A percentile compares a stretch with the other conserved stretches of the same genome.
These are phyloP conservation scores for Russula abietina DNA, from an alignment of 768 basidiomycete genomes.

Conservation along the genomic window DNA sequence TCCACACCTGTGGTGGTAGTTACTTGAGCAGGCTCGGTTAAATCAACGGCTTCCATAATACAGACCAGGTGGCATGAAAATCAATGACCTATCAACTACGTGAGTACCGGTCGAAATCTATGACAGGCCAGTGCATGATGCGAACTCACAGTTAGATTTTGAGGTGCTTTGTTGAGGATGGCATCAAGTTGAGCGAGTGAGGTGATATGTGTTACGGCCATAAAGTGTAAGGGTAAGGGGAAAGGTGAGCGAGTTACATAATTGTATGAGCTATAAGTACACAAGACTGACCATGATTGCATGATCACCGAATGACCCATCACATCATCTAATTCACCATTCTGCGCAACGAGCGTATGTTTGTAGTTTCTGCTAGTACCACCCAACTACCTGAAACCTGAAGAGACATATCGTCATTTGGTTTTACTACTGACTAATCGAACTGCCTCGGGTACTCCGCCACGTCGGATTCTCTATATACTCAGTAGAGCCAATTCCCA, in stretches of 20 bases:
- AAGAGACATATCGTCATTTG: too few relatives aligned
- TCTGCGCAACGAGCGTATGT: too few relatives aligned
- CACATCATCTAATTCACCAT: too few relatives aligned
- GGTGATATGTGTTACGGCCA: constrained; percentile 58
- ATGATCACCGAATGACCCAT: too few relatives aligned
- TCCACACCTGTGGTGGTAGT: constrained; percentile 57
- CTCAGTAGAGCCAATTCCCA: too few relatives aligned
- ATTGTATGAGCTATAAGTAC: too few relatives aligned
- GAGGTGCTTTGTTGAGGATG: constrained; percentile 51
- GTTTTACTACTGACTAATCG: too few relatives aligned
- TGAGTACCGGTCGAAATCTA: constrained; percentile 7
- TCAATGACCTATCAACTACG: constrained; percentile 59
- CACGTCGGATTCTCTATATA: too few relatives aligned
- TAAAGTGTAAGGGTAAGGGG: constrained; percentile 21
- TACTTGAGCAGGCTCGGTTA: constrained; percentile 13
- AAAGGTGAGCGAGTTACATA: not conserved
- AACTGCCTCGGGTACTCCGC: too few relatives aligned
- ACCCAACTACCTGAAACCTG: too few relatives aligned
- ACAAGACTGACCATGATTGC: too few relatives aligned
- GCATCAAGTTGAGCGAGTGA: constrained; percentile 59
- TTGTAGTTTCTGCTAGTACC: too few relatives aligned
- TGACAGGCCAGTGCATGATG: not conserved
- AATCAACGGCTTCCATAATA: not conserved
- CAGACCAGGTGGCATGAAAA: constrained; percentile 79
- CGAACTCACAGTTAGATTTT: constrained; percentile 55